These are phyloP conservation scores for Acer yangbiense DNA, from an alignment of 345 rosid genomes.

Conservation along the genomic window DNA sequence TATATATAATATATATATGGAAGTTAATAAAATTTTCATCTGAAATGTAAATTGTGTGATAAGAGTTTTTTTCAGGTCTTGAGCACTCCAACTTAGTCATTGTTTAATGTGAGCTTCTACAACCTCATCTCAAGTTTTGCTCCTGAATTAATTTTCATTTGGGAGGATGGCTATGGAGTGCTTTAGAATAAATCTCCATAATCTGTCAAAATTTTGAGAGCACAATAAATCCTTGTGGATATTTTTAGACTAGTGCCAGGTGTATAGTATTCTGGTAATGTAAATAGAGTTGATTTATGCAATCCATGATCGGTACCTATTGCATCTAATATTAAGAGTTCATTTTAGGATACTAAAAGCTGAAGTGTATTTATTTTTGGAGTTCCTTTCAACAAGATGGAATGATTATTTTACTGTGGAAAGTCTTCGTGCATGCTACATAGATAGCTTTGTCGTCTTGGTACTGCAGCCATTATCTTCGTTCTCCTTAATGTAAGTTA, in stretches of 20 bases:
- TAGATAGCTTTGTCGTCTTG: background rate
- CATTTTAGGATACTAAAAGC: background rate
- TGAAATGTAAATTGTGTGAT: background rate
- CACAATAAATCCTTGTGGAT: background rate
- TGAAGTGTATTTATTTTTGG: background rate
- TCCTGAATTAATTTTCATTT: background rate
- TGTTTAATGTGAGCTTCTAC: background rate
- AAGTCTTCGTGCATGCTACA: background rate
- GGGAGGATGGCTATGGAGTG: background rate
- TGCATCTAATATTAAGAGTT: background rate
- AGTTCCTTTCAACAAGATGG: background rate
- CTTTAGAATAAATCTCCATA: background rate
- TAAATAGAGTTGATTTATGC: background rate
- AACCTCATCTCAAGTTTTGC: background rate
- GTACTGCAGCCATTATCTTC: background rate
- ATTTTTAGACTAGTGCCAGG: background rate
- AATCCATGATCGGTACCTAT: background rate
- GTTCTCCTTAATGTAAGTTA: background rate
- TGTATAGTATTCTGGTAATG: background rate
- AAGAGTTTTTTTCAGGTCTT: background rate
- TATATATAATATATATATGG: background rate
- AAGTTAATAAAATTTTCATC: background rate
- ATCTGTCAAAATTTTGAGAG: constrained; percentile 1
- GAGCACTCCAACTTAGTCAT: background rate
- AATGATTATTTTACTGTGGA: background rate